Conservation (phyloP, 305 asterid genomes). For the Fraxinus sp. region DNA sequence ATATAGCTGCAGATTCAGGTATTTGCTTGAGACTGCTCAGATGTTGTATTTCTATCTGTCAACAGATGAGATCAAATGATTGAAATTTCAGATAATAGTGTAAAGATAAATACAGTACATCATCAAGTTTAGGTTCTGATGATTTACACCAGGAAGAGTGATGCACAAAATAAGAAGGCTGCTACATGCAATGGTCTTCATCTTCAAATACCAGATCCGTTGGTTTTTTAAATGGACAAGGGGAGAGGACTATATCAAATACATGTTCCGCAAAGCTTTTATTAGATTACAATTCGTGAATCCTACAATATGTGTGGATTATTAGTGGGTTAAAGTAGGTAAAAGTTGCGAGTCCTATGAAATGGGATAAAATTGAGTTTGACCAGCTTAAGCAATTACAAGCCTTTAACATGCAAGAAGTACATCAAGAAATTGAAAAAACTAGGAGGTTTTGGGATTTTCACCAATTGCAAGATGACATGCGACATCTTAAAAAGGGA, state of each 20-base stretch:
- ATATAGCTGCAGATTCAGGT: constrained; percentile 65
- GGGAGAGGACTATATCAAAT: constrained; percentile 3
- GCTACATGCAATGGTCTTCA: constrained; percentile 17
- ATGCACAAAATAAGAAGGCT: background rate
- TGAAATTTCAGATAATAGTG: constrained; percentile 11
- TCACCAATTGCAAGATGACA: background rate
- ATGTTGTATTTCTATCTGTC: constrained; percentile 71
- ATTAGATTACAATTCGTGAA: background rate
- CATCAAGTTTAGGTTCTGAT: background rate
- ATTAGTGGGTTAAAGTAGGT: background rate
- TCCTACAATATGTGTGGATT: background rate
- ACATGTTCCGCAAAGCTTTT: background rate
- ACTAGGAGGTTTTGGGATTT: background rate
- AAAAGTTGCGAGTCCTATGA: background rate
- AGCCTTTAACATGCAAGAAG: background rate
- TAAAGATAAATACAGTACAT: constrained; percentile 6
- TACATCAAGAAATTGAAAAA: constrained; percentile 5
- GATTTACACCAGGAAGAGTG: constrained; percentile 1
- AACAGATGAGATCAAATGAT: constrained; percentile 17
- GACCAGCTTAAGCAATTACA: background rate
- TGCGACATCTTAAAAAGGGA: background rate
- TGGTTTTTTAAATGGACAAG: background rate
- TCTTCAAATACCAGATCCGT: constrained; percentile 1
- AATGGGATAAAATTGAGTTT: background rate
- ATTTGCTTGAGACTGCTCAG: constrained; percentile 63